Evolutionary conservation across 306 rosid species (phyloP).

Genomic region (Vigna mungo): DNA sequence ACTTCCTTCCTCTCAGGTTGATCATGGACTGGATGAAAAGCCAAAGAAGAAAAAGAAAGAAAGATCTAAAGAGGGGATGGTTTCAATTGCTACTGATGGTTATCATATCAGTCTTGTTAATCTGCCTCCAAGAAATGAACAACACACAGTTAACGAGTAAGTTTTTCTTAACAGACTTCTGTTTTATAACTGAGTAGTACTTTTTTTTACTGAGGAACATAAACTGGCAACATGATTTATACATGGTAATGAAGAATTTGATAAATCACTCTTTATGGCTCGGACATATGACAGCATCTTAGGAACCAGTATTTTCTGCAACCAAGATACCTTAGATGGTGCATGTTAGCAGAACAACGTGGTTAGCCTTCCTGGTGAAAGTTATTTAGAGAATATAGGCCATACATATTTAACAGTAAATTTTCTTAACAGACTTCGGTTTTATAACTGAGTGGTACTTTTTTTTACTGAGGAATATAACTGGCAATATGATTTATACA

Average conservation of each 20-base stretch:
- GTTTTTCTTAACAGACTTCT: constrained; percentile 37
- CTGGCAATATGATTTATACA: background rate
- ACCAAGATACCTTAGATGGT: constrained; percentile 18
- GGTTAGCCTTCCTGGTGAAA: constrained; percentile 21
- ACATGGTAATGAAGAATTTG: constrained; percentile 16
- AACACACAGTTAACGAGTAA: constrained; percentile 46
- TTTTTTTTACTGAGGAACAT: background rate
- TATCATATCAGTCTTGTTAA: background rate
- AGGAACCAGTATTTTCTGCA: constrained; percentile 6
- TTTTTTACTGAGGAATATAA: background rate
- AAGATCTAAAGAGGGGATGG: constrained; percentile 20
- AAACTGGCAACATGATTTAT: background rate
- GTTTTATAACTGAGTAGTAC: background rate
- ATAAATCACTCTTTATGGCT: constrained; percentile 4
- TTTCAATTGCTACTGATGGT: constrained; percentile 4
- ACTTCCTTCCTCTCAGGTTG: constrained; percentile 40
- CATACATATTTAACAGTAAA: background rate
- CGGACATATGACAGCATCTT: constrained; percentile 12
- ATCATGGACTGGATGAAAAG: constrained; percentile 38
- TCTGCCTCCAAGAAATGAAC: constrained; percentile 31
- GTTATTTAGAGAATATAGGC: background rate
- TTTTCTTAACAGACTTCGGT: background rate
- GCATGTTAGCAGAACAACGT: background rate
- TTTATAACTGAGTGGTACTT: background rate
- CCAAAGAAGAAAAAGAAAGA: constrained; percentile 51